These are phyloP conservation scores for Saturnispora ahearnii DNA, from an alignment of 805 yeast species.

Conservation along the genomic window DNA sequence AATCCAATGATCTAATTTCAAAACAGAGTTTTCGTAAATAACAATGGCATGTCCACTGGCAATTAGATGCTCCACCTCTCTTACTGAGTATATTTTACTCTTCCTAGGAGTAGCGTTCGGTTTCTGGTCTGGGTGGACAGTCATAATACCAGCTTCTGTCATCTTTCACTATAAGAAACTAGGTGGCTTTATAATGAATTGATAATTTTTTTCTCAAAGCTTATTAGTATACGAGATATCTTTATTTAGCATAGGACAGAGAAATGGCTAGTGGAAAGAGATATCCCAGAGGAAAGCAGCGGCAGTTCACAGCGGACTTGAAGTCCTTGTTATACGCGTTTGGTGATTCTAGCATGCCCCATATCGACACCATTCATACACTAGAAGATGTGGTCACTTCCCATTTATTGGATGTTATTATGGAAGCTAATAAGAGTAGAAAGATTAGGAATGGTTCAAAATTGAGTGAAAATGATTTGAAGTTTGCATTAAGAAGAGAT, in stretches of 20 bases:
- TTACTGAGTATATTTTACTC: conserved; percentile 26
- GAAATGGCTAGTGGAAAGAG: conserved; percentile 13
- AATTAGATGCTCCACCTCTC: conserved; percentile 50
- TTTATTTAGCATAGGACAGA: no score
- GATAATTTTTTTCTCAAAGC: background rate
- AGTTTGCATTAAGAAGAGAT: conserved; percentile 59
- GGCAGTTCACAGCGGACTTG: conserved; percentile 34
- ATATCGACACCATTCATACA: conserved; percentile 54
- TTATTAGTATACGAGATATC: background rate
- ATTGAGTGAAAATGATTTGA: conserved; percentile 63
- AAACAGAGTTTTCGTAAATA: conserved; percentile 50
- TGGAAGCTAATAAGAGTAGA: conserved; percentile 43
- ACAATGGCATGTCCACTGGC: conserved; percentile 63
- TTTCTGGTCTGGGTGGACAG: background rate
- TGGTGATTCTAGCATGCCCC: conserved; percentile 65
- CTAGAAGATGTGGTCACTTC: conserved; percentile 60
- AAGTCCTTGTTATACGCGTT: conserved; percentile 58
- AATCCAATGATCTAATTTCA: conserved; percentile 65
- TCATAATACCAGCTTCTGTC: background rate
- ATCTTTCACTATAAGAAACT: background rate
- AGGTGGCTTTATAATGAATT: background rate
- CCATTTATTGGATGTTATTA: conserved; percentile 47
- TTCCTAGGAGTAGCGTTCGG: background rate
- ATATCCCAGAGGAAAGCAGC: conserved; percentile 17
- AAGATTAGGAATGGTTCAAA: conserved; percentile 46